phyloP scores from a whole-genome alignment of 176 grass and related monocot species.

The Cenchrus purpureus region DNA sequence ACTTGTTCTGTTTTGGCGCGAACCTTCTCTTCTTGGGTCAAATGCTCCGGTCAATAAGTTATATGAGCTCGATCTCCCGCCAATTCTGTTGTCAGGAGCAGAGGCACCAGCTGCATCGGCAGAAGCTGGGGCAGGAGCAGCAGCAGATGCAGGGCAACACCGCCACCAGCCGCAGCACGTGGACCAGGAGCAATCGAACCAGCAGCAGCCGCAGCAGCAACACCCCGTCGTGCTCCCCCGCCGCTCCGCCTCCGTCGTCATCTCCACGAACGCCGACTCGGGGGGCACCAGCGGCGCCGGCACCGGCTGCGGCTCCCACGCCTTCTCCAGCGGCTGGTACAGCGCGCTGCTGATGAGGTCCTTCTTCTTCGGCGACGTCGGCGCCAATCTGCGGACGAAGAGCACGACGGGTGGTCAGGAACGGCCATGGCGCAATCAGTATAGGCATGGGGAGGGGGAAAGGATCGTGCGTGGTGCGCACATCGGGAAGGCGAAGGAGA shows the following conservation, averaged over 20 bases:
- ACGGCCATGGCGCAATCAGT: neutral
- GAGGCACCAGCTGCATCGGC: conserved; percentile 43
- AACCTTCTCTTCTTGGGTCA: neutral
- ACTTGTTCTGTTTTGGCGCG: neutral
- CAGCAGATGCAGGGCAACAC: conserved; percentile 8
- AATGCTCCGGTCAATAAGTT: neutral
- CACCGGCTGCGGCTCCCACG: neutral
- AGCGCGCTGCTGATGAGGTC: neutral
- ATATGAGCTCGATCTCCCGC: neutral
- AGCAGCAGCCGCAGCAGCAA: conserved; percentile 55
- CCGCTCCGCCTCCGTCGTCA: conserved; percentile 57
- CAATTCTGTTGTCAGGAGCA: conserved; percentile 36
- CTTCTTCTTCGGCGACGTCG: conserved; percentile 51
- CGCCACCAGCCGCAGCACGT: conserved; percentile 27
- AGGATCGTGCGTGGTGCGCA: conserved; percentile 5
- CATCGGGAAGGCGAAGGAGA: conserved; percentile 86
- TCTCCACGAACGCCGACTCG: conserved; percentile 37
- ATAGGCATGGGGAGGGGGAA: neutral
- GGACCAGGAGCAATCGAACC: conserved; percentile 44
- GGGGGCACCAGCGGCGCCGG: neutral
- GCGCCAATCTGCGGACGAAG: conserved; percentile 37
- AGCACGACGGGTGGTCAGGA: neutral
- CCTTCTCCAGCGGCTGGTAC: conserved; percentile 51
- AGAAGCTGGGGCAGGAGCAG: conserved; percentile 24
- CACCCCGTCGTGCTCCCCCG: conserved; percentile 18